Percentiles rank a stretch among this genome's conserved stretches.
phyloP scores from a whole-genome alignment of 1,139 yeast genomes.

The Candida sanyaensis region DNA sequence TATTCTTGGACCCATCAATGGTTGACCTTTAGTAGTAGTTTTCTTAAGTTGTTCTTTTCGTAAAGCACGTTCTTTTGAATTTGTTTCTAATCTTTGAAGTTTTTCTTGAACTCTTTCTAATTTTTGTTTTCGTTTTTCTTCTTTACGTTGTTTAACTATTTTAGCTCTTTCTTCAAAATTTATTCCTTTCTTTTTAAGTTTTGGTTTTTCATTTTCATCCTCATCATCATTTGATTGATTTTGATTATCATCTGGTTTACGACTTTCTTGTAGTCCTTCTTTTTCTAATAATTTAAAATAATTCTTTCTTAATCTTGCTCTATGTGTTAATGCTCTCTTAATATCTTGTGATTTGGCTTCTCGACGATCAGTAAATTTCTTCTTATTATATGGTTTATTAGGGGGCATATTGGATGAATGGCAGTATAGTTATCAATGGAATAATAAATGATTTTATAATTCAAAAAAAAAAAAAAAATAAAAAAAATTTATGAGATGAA shows the following conservation, averaged over 20 bases:
- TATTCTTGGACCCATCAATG: slow-evolving; percentile 88
- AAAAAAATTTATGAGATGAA: too few relatives aligned
- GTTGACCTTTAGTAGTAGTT: slow-evolving; percentile 78
- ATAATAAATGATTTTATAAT: too few relatives aligned
- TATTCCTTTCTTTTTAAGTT: slow-evolving; percentile 20
- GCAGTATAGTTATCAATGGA: neutral
- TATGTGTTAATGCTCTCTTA: slow-evolving; percentile 72
- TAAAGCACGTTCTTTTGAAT: slow-evolving; percentile 33
- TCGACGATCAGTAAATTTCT: slow-evolving; percentile 38
- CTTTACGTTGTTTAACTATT: slow-evolving; percentile 45
- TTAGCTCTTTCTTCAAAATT: slow-evolving; percentile 50
- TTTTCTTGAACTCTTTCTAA: slow-evolving; percentile 30
- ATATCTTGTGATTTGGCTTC: slow-evolving; percentile 58
- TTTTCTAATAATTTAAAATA: slow-evolving; percentile 79
- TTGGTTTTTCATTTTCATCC: slow-evolving; percentile 16
- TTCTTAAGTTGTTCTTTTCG: slow-evolving; percentile 55
- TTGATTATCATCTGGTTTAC: slow-evolving; percentile 9
- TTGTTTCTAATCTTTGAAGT: slow-evolving; percentile 22
- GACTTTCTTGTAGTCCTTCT: slow-evolving; percentile 47
- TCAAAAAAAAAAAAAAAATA: too few relatives aligned
- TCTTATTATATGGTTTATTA: slow-evolving; percentile 14
- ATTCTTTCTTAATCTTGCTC: slow-evolving; percentile 80
- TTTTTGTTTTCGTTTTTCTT: slow-evolving; percentile 32
- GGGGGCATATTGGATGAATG: slow-evolving; percentile 3
- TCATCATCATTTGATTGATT: slow-evolving; percentile 4